Evolutionary conservation across 2,329 filamentous ascomycete genomes (phyloP).

Genomic region (Colletotrichum nymphaeae): DNA sequence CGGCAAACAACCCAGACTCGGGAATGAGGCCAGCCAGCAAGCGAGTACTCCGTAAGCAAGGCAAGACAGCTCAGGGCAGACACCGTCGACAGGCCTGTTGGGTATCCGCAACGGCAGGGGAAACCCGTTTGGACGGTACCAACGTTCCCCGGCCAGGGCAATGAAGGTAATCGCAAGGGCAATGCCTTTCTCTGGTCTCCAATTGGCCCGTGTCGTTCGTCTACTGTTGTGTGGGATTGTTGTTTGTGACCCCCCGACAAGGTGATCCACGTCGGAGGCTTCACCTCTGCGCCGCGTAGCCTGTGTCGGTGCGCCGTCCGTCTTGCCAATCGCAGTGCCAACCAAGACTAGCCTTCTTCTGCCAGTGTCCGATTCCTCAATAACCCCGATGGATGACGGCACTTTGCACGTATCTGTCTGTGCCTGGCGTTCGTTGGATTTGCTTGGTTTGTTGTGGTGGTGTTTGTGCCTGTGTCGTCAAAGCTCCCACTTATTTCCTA

Average conservation of each 20-base stretch:
- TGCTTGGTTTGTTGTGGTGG: background rate
- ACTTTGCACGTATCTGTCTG: slow-evolving; percentile 8
- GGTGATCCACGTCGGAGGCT: slow-evolving; percentile 26
- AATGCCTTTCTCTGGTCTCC: background rate
- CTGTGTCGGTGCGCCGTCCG: background rate
- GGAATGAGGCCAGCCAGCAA: background rate
- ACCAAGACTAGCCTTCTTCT: background rate
- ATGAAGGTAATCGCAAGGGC: background rate
- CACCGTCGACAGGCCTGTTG: background rate
- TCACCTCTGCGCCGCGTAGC: background rate
- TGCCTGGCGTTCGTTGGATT: slow-evolving; percentile 3
- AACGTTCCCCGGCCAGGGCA: background rate
- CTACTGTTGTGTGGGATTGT: background rate
- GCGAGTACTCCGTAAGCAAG: background rate
- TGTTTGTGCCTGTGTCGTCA: slow-evolving; percentile 1
- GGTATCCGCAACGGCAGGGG: background rate
- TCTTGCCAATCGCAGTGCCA: background rate
- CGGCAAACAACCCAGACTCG: background rate
- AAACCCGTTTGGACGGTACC: slow-evolving; percentile 15
- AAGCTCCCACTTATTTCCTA: slow-evolving; percentile 13
- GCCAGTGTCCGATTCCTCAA: background rate
- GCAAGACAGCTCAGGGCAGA: background rate
- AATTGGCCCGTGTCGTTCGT: slow-evolving; percentile 9
- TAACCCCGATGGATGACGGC: slow-evolving; percentile 9
- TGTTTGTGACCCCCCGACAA: slow-evolving; percentile 15